Conservation (phyloP, 1,284 basidiomycete species). For the Cryptococcus hybrid region DNA sequence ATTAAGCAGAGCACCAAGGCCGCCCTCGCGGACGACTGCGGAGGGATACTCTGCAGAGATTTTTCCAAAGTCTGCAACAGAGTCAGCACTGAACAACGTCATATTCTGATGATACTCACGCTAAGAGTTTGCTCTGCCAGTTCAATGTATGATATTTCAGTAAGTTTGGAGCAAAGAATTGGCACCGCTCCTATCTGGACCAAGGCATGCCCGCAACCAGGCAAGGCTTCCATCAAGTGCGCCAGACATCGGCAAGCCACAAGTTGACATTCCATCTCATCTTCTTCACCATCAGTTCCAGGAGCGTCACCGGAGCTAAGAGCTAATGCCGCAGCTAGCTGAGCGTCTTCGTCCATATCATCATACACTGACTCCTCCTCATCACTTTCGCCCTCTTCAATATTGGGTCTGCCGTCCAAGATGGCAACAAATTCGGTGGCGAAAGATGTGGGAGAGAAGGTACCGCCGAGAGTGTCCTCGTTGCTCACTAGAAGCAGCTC, state of each 20-base stretch:
- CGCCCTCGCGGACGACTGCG: slow-evolving; percentile 89
- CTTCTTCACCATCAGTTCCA: slow-evolving; percentile 27
- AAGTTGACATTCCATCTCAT: slow-evolving; percentile 81
- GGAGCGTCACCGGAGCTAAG: slow-evolving; percentile 45
- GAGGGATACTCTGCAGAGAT: slow-evolving; percentile 94
- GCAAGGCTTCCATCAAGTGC: slow-evolving; percentile 94
- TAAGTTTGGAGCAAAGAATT: slow-evolving; percentile 88
- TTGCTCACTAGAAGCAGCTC: slow-evolving; percentile 95
- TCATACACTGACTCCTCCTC: slow-evolving; percentile 37
- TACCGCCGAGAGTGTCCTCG: slow-evolving; percentile 89
- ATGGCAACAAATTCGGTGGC: slow-evolving; percentile 91
- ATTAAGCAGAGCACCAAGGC: slow-evolving; percentile 82
- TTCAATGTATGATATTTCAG: slow-evolving; percentile 95
- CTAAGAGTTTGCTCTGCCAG: slow-evolving; percentile 93
- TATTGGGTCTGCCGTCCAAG: slow-evolving; percentile 68
- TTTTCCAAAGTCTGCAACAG: slow-evolving; percentile 83
- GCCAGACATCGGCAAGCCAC: slow-evolving; percentile 92
- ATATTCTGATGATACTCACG: slow-evolving; percentile 59
- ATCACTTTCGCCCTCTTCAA: slow-evolving; percentile 42
- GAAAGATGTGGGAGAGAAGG: slow-evolving; percentile 86
- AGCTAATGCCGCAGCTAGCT: slow-evolving; percentile 76
- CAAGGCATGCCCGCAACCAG: slow-evolving; percentile 88
- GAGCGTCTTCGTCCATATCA: slow-evolving; percentile 70
- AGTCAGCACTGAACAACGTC: slow-evolving; percentile 12
- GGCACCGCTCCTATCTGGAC: slow-evolving; percentile 94